Percentiles rank a stretch among this genome's conserved stretches.
Conservation (phyloP, 371 early-diverging fungal genomes). For the Mortierella sp. region DNA sequence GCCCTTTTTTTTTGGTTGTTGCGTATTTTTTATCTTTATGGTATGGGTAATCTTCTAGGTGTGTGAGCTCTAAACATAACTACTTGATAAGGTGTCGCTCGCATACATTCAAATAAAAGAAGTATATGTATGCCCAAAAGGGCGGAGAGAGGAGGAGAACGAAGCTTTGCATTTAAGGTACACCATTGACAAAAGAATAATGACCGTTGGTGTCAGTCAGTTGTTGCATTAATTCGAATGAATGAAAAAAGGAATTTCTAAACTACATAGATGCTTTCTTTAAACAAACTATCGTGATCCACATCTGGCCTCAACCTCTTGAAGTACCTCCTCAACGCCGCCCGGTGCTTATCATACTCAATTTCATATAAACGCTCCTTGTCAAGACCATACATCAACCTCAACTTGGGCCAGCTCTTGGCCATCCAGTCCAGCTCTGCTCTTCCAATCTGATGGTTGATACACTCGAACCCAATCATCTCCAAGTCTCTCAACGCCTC, state of each 20-base stretch:
- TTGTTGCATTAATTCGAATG: too few relatives aligned
- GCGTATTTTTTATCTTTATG: neutral
- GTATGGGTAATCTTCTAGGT: too few relatives aligned
- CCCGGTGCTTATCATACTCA: neutral
- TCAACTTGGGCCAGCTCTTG: slow-evolving; percentile 18
- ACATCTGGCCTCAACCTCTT: slow-evolving; percentile 3
- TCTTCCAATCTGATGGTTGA: neutral
- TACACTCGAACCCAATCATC: slow-evolving; percentile 21
- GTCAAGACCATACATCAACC: slow-evolving; percentile 22
- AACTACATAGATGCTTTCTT: neutral
- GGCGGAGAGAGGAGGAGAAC: too few relatives aligned
- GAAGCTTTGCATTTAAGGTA: too few relatives aligned
- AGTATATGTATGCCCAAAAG: too few relatives aligned
- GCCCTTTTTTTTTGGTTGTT: neutral
- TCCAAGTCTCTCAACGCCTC: slow-evolving; percentile 6
- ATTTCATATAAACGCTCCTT: neutral
- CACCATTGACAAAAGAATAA: too few relatives aligned
- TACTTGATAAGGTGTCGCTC: too few relatives aligned
- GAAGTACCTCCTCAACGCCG: neutral
- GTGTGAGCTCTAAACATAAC: too few relatives aligned
- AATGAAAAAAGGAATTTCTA: too few relatives aligned
- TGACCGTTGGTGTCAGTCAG: too few relatives aligned
- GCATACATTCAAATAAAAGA: too few relatives aligned
- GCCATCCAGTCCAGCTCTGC: slow-evolving; percentile 20
- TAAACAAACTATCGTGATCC: slow-evolving; percentile 12